Percentiles rank a stretch among this genome's conserved stretches.
Conservation (phyloP, 2,329 filamentous ascomycete species). For the Talaromyces sp. region DNA sequence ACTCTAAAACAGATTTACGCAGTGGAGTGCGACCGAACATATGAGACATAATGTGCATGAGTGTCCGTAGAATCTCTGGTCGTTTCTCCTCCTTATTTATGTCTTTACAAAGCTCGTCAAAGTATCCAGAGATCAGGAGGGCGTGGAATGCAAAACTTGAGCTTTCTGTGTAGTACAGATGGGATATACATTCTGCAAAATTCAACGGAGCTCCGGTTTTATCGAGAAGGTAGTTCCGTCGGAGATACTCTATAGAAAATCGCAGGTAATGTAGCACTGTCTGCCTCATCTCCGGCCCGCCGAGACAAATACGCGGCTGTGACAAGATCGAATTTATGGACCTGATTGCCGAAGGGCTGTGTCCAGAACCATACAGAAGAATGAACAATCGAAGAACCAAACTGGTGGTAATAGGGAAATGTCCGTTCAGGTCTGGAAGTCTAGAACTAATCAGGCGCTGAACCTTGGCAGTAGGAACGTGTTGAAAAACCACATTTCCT, state of each 20-base stretch:
- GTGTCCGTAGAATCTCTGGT: slow-evolving; percentile 51
- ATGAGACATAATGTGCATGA: slow-evolving; percentile 68
- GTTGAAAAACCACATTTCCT: slow-evolving; percentile 76
- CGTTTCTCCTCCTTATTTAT: slow-evolving; percentile 44
- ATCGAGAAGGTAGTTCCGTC: slow-evolving; percentile 64
- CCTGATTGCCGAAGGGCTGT: slow-evolving; percentile 58
- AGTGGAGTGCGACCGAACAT: slow-evolving; percentile 59
- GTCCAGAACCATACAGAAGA: slow-evolving; percentile 62
- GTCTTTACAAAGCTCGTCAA: slow-evolving; percentile 59
- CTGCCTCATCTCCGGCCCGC: slow-evolving; percentile 63
- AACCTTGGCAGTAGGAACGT: slow-evolving; percentile 56
- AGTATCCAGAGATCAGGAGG: slow-evolving; percentile 66
- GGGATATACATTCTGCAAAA: slow-evolving; percentile 66
- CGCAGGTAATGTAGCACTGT: slow-evolving; percentile 71
- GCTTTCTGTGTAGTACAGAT: slow-evolving; percentile 74
- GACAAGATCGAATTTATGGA: slow-evolving; percentile 65
- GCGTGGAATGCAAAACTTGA: slow-evolving; percentile 73
- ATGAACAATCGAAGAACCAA: slow-evolving; percentile 66
- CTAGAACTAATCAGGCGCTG: slow-evolving; percentile 68
- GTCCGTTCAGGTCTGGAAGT: slow-evolving; percentile 69
- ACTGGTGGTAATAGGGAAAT: slow-evolving; percentile 73
- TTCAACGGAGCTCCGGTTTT: slow-evolving; percentile 62
- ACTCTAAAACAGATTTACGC: slow-evolving; percentile 49
- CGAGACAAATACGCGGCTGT: slow-evolving; percentile 66
- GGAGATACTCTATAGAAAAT: slow-evolving; percentile 76